phyloP scores from a whole-genome alignment of 2,329 filamentous ascomycete species.

The Corniculantispora saksenae region DNA sequence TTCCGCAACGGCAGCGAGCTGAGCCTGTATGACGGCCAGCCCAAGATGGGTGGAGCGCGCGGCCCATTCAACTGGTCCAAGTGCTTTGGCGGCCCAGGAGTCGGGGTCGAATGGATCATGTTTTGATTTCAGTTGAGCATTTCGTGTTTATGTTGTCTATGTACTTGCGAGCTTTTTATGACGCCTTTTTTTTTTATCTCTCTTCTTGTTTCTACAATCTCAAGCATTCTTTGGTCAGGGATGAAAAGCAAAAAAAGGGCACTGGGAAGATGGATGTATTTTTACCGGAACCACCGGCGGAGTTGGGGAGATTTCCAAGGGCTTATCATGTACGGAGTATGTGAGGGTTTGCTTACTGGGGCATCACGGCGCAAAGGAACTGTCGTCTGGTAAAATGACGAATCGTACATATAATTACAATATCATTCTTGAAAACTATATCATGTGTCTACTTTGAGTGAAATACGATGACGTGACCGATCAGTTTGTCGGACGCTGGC shows the following conservation, averaged over 20 bases:
- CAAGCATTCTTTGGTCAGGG: background rate
- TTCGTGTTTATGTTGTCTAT: slow-evolving; percentile 19
- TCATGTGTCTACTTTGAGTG: background rate
- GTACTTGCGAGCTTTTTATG: slow-evolving; percentile 19
- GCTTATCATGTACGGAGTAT: background rate
- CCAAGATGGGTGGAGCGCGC: slow-evolving; percentile 41
- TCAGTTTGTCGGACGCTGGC: background rate
- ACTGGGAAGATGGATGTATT: slow-evolving; percentile 10
- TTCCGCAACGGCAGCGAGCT: slow-evolving; percentile 38
- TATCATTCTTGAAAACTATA: background rate
- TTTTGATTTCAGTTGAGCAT: slow-evolving; percentile 44
- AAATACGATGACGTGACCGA: background rate
- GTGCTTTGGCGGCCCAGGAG: slow-evolving; percentile 56
- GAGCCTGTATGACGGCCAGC: slow-evolving; percentile 29
- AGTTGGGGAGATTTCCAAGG: background rate
- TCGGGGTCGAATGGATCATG: slow-evolving; percentile 68
- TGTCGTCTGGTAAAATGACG: background rate
- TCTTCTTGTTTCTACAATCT: slow-evolving; percentile 2
- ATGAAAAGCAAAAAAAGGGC: slow-evolving; percentile 3
- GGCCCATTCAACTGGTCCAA: slow-evolving; percentile 60
- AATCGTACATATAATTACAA: slow-evolving; percentile 2
- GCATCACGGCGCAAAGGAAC: background rate
- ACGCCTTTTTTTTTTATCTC: background rate
- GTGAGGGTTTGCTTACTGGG: background rate
- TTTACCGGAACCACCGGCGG: background rate